These are phyloP conservation scores for Nicotiana obtusifolia DNA, from an alignment of 257 asterid genomes.

Conservation along the genomic window DNA sequence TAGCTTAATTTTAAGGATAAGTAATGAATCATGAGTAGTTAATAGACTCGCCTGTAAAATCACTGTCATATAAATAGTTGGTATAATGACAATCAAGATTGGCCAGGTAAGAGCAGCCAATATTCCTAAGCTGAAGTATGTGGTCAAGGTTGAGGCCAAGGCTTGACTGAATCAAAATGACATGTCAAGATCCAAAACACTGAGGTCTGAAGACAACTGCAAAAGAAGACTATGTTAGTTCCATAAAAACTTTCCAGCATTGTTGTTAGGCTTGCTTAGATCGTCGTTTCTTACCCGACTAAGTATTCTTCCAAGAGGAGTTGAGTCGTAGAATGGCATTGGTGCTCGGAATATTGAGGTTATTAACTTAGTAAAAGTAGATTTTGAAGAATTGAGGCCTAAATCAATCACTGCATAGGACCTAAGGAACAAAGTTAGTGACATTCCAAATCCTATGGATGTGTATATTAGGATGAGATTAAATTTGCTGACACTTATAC, in stretches of 20 bases:
- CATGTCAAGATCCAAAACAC: constrained; percentile 29
- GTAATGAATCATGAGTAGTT: no score
- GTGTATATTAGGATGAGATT: constrained; percentile 28
- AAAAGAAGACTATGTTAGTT: neutral
- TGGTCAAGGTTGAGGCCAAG: constrained; percentile 18
- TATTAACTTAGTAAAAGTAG: constrained; percentile 30
- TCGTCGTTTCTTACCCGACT: constrained; percentile 35
- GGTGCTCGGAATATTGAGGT: constrained; percentile 44
- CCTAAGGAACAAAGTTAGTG: constrained; percentile 29
- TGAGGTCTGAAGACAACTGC: constrained; percentile 36
- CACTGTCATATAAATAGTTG: constrained; percentile 18
- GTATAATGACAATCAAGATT: constrained; percentile 24
- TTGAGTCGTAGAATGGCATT: constrained; percentile 45
- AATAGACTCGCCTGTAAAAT: constrained; percentile 19
- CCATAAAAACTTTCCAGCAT: neutral
- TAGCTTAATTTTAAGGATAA: no score
- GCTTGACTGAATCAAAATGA: constrained; percentile 25
- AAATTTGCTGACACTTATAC: constrained; percentile 20
- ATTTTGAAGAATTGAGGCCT: constrained; percentile 33
- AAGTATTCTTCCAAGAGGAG: constrained; percentile 48
- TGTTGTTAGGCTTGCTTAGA: neutral
- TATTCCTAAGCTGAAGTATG: constrained; percentile 28
- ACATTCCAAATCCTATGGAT: constrained; percentile 27
- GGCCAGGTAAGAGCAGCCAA: constrained; percentile 32
- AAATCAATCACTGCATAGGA: constrained; percentile 24